Evolutionary conservation across 805 yeast species (phyloP).

Genomic region (Saccharomycodes ludwigii): DNA sequence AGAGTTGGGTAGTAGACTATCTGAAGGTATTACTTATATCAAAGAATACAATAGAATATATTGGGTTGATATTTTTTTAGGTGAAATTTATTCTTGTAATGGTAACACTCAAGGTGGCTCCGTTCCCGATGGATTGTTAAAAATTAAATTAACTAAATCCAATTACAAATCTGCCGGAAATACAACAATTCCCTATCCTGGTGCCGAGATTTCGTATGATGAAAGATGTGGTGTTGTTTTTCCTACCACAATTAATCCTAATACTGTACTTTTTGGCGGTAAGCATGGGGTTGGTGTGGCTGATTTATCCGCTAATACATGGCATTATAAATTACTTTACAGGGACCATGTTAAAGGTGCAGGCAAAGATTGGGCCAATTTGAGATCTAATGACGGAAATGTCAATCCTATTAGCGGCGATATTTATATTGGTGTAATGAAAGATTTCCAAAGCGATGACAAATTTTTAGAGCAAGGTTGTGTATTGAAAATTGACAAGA

Average conservation of each 20-base stretch:
- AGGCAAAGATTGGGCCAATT: conserved; percentile 16
- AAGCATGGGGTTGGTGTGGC: conserved; percentile 52
- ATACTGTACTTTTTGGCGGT: conserved; percentile 47
- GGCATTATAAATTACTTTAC: conserved; percentile 29
- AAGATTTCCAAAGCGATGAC: conserved; percentile 32
- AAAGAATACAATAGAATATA: conserved; percentile 35
- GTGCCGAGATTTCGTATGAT: conserved; percentile 6
- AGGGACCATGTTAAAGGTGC: conserved; percentile 21
- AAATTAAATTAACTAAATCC: conserved; percentile 23
- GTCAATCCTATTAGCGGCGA: conserved; percentile 60
- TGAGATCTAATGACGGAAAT: conserved; percentile 74
- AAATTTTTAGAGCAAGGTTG: conserved; percentile 39
- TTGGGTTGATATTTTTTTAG: conserved; percentile 31
- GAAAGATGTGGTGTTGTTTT: conserved; percentile 62
- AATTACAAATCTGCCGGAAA: conserved; percentile 19
- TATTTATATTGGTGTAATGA: conserved; percentile 76
- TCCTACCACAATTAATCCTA: conserved; percentile 40
- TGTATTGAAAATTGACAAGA: conserved; percentile 28
- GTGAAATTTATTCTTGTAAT: conserved; percentile 21
- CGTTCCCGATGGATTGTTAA: conserved; percentile 13
- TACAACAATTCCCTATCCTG: conserved; percentile 8
- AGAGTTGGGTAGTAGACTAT: too few relatives aligned
- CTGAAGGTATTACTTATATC: conserved; percentile 60
- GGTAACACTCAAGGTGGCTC: too few relatives aligned
- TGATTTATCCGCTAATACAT: conserved; percentile 28